Evolutionary conservation across 306 rosid species (phyloP).

Genomic region (Lathyrus aphaca): DNA sequence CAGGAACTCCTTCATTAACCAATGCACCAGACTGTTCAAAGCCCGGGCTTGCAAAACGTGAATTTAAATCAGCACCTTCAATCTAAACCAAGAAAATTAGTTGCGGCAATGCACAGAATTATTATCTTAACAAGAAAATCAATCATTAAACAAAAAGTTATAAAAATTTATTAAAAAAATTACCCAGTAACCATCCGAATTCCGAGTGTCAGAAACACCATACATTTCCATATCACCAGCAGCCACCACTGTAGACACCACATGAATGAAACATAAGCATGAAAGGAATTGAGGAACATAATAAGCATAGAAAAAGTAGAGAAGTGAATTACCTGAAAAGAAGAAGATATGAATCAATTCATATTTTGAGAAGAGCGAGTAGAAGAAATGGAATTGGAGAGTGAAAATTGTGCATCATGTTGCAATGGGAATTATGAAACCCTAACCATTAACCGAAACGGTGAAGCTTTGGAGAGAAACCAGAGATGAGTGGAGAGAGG

Average conservation of each 20-base stretch:
- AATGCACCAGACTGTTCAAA: conserved; percentile 67
- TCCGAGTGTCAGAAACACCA: conserved; percentile 55
- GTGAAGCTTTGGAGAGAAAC: conserved; percentile 29
- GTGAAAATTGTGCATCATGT: conserved; percentile 19
- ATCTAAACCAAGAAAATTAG: conserved; percentile 47
- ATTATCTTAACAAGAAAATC: neutral
- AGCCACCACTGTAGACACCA: conserved; percentile 63
- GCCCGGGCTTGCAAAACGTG: conserved; percentile 58
- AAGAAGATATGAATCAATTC: conserved; percentile 43
- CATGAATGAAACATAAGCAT: conserved; percentile 35
- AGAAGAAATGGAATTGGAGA: conserved; percentile 5
- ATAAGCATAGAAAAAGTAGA: neutral
- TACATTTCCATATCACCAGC: conserved; percentile 67
- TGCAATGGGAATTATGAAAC: conserved; percentile 53
- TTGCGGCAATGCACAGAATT: neutral
- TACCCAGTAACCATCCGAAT: conserved; percentile 64
- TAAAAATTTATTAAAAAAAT: conserved; percentile 4
- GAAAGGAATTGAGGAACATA: neutral
- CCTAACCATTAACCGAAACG: conserved; percentile 60
- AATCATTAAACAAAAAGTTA: conserved; percentile 9
- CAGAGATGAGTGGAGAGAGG: conserved; percentile 9
- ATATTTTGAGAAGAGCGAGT: conserved; percentile 6
- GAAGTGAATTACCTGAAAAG: conserved; percentile 35
- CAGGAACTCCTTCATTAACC: conserved; percentile 78
- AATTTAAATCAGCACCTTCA: conserved; percentile 62